Evolutionary conservation across 768 basidiomycete genomes (phyloP).

Genomic region (Sporobolomyces pararoseus): DNA sequence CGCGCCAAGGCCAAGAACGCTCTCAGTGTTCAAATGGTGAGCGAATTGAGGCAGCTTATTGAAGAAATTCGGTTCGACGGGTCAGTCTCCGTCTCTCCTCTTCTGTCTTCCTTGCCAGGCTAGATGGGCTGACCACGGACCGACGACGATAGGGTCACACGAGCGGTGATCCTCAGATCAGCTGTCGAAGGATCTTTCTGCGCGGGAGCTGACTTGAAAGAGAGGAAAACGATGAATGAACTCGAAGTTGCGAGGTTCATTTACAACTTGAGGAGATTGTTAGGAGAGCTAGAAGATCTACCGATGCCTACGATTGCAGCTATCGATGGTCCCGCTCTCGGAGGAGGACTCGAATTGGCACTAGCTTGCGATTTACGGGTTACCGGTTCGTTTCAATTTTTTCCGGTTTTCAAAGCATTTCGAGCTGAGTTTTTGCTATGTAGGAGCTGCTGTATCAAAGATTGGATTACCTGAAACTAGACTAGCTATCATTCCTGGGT

Average conservation of each 20-base stretch:
- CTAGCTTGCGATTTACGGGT: constrained; percentile 87
- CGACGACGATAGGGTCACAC: constrained; percentile 55
- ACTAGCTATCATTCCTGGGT: constrained; percentile 77
- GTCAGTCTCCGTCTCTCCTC: neutral
- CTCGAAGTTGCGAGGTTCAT: constrained; percentile 73
- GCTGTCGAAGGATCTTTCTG: constrained; percentile 74
- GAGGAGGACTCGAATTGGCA: constrained; percentile 84
- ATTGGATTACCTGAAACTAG: constrained; percentile 79
- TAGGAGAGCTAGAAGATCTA: constrained; percentile 72
- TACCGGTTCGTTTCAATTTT: constrained; percentile 59
- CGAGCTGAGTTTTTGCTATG: too few species aligned
- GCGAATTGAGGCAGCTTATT: constrained; percentile 49
- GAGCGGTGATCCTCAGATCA: constrained; percentile 78
- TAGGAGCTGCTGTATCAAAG: constrained; percentile 60
- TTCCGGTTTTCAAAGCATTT: neutral
- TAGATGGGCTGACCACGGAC: constrained; percentile 43
- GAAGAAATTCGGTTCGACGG: constrained; percentile 39
- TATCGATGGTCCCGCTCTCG: constrained; percentile 87
- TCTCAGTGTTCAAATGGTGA: constrained; percentile 68
- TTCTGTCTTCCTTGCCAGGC: neutral
- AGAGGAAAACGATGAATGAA: constrained; percentile 76
- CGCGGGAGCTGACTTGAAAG: constrained; percentile 82
- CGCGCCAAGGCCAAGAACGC: constrained; percentile 81
- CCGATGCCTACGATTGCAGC: constrained; percentile 81
- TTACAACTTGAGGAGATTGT: constrained; percentile 63